phyloP scores from a whole-genome alignment of 768 basidiomycete species.

The Collybia nuda region DNA sequence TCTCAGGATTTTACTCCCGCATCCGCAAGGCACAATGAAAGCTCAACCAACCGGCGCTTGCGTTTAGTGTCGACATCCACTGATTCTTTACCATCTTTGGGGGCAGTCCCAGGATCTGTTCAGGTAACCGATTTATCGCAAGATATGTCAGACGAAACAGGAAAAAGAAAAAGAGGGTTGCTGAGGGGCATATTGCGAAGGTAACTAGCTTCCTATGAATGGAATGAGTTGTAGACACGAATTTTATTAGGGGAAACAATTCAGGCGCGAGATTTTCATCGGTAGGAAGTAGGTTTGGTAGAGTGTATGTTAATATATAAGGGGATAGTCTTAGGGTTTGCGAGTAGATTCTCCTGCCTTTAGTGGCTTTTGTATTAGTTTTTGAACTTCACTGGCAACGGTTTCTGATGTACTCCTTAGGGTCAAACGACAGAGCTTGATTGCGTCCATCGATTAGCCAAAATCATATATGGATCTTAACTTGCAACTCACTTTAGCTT shows the following conservation, averaged over 20 bases:
- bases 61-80: slow-evolving; percentile 55
- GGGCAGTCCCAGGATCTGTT: slow-evolving; percentile 12
- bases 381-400: slow-evolving; percentile 73
- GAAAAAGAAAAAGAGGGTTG: slow-evolving; percentile 39
- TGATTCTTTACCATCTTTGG: slow-evolving; percentile 48
- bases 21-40: slow-evolving; percentile 16
- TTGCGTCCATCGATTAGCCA: neutral
- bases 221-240: slow-evolving; percentile 6
- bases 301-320: too few relatives aligned
- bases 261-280: too few relatives aligned
- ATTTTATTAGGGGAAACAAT: slow-evolving; percentile 7
- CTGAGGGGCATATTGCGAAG: slow-evolving; percentile 44
- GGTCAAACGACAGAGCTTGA: slow-evolving; percentile 89
- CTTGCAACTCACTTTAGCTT: slow-evolving; percentile 74
- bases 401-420: slow-evolving; percentile 94
- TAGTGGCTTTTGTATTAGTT: slow-evolving; percentile 47
- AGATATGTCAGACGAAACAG: slow-evolving; percentile 37
- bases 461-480: neutral
- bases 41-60: slow-evolving; percentile 22
- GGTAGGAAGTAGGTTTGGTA: too few relatives aligned
- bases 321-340: too few relatives aligned
- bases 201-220: slow-evolving; percentile 16
- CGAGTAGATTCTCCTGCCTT: slow-evolving; percentile 18
- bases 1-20: slow-evolving; percentile 14
- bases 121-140: slow-evolving; percentile 17